Evolutionary conservation across 2,329 filamentous ascomycete genomes (phyloP).

Genomic region (Colletotrichum sansevieriae): DNA sequence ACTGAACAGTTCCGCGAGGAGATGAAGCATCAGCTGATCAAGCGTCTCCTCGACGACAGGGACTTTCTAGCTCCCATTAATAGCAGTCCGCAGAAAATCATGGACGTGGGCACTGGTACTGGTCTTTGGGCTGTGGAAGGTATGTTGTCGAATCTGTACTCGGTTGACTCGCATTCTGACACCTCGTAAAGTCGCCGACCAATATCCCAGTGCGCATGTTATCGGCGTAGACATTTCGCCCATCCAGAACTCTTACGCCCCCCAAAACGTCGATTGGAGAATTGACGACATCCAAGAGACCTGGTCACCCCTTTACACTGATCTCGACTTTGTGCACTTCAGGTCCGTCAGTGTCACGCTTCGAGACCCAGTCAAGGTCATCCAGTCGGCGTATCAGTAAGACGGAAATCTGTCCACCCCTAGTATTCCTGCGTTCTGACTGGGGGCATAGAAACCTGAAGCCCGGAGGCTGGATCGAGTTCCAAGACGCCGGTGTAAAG

Average conservation of each 20-base stretch:
- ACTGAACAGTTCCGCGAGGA: constrained; percentile 63
- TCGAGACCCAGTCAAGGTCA: constrained; percentile 62
- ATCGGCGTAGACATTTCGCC: constrained; percentile 60
- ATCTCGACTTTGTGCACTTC: constrained; percentile 67
- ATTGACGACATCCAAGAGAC: constrained; percentile 58
- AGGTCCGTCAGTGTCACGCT: constrained; percentile 65
- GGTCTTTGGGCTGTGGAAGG: constrained; percentile 69
- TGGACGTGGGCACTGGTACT: constrained; percentile 64
- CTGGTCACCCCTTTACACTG: constrained; percentile 51
- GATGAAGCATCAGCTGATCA: constrained; percentile 62
- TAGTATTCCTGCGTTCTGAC: constrained; percentile 22
- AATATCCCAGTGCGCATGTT: constrained; percentile 59
- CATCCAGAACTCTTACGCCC: constrained; percentile 61
- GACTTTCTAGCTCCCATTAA: constrained; percentile 60
- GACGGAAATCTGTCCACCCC: neutral
- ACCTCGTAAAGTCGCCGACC: constrained; percentile 56
- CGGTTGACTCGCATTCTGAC: constrained; percentile 16
- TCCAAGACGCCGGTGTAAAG: constrained; percentile 52
- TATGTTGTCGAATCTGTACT: constrained; percentile 46
- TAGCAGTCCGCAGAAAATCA: constrained; percentile 60
- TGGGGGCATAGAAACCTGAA: constrained; percentile 48
- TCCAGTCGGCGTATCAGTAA: constrained; percentile 61
- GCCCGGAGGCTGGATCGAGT: constrained; percentile 57
- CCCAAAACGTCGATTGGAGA: constrained; percentile 69
- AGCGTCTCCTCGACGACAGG: constrained; percentile 59